Percentiles rank a stretch among this genome's conserved stretches.
Conservation (phyloP, 306 rosid genomes). For the Spatholobus suberectus region DNA sequence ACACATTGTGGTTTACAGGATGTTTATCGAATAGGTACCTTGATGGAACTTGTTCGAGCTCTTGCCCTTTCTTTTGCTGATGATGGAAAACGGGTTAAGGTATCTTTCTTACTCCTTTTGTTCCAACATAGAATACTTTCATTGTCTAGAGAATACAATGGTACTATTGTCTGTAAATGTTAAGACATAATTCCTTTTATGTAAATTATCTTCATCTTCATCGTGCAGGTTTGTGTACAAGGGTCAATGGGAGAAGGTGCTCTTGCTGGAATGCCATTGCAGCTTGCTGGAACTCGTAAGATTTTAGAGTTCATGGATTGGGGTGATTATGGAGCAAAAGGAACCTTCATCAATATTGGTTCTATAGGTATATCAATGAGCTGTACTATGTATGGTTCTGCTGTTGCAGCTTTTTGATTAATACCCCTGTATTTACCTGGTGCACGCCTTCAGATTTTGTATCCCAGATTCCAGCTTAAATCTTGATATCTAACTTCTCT, state of each 20-base stretch:
- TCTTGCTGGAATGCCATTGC: slow-evolving; percentile 95
- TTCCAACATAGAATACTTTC: slow-evolving; percentile 27
- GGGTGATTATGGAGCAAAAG: slow-evolving; percentile 94
- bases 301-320: slow-evolving; percentile 98
- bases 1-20: slow-evolving; percentile 67
- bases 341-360: slow-evolving; percentile 86
- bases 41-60: slow-evolving; percentile 84
- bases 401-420: slow-evolving; percentile 19
- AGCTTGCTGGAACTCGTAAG: slow-evolving; percentile 89
- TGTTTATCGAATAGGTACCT: slow-evolving; percentile 96
- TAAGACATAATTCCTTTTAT: slow-evolving; percentile 8
- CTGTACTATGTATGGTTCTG: slow-evolving; percentile 18
- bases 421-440: slow-evolving; percentile 13
- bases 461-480: slow-evolving; percentile 30
- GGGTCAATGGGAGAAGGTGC: slow-evolving; percentile 99
- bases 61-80: slow-evolving; percentile 96
- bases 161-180: background rate
- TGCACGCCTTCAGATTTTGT: slow-evolving; percentile 30
- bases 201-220: slow-evolving; percentile 29
- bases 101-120: slow-evolving; percentile 42
- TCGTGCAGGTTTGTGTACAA: slow-evolving; percentile 90
- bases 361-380: slow-evolving; percentile 71
- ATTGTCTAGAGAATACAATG: slow-evolving; percentile 24
- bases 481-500: background rate
- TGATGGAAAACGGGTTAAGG: slow-evolving; percentile 95